A percentile compares a stretch with the other conserved stretches of the same genome.
Evolutionary conservation across 441 rosid species (phyloP).

Genomic region (California macrophylla): DNA sequence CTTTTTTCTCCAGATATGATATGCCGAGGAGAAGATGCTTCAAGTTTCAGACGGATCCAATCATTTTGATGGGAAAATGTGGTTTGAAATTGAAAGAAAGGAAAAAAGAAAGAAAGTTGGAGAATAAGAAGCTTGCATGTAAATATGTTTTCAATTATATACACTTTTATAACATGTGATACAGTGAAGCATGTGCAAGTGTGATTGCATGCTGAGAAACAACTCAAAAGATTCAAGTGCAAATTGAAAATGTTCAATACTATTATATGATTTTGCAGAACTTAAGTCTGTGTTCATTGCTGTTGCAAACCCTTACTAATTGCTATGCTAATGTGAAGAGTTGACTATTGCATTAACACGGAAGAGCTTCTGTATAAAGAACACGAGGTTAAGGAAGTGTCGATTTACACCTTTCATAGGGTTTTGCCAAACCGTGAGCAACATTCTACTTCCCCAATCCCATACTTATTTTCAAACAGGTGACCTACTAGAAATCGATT

Average conservation of each 20-base stretch:
- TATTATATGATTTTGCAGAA: not conserved
- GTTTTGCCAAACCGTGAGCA: too few relatives aligned
- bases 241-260: not conserved
- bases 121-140: conserved; percentile 15
- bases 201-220: not conserved
- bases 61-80: not conserved
- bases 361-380: too few relatives aligned
- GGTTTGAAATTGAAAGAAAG: conserved; percentile 12
- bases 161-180: not conserved
- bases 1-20: conserved; percentile 32
- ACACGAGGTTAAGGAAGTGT: too few relatives aligned
- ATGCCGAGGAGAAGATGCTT: conserved; percentile 33
- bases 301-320: too few relatives aligned
- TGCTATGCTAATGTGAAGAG: too few relatives aligned
- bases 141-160: conserved; percentile 17
- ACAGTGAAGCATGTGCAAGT: not conserved
- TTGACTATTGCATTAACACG: too few relatives aligned
- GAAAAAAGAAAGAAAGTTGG: conserved; percentile 3
- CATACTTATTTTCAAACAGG: too few relatives aligned
- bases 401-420: too few relatives aligned
- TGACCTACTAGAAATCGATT: too few relatives aligned
- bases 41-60: conserved; percentile 10
- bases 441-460: too few relatives aligned
- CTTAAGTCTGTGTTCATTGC: not conserved
- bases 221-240: not conserved